Evolutionary conservation across 2,329 filamentous ascomycete genomes (phyloP).

Genomic region (Hortaea sp.): DNA sequence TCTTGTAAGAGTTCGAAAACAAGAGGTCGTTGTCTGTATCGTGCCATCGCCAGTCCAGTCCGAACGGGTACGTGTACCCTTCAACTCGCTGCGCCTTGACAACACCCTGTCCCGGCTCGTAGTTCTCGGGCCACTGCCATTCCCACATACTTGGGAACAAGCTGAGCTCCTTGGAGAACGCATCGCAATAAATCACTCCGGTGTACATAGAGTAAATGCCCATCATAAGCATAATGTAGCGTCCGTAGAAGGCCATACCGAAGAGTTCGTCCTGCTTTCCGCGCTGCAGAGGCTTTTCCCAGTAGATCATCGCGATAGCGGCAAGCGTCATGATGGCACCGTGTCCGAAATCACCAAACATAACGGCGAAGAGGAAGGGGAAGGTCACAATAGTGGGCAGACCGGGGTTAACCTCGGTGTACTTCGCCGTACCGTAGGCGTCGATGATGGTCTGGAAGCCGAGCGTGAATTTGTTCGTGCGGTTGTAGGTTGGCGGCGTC

Average conservation of each 20-base stretch:
- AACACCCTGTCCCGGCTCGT: slow-evolving; percentile 27
- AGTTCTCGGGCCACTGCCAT: slow-evolving; percentile 59
- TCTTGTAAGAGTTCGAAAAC: slow-evolving; percentile 98
- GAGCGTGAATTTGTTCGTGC: slow-evolving; percentile 97
- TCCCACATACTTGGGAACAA: slow-evolving; percentile 86
- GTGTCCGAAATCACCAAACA: slow-evolving; percentile 98
- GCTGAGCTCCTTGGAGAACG: slow-evolving; percentile 87
- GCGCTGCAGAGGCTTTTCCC: slow-evolving; percentile 68
- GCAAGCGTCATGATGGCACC: slow-evolving; percentile 79
- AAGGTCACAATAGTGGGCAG: slow-evolving; percentile 94
- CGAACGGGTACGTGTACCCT: slow-evolving; percentile 85
- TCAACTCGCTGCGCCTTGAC: slow-evolving; percentile 56
- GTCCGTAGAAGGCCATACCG: slow-evolving; percentile 96
- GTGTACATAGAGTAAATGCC: slow-evolving; percentile 94
- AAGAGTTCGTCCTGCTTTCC: slow-evolving; percentile 97
- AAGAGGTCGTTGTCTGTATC: slow-evolving; percentile 88
- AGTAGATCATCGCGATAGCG: slow-evolving; percentile 89
- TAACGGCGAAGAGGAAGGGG: slow-evolving; percentile 98
- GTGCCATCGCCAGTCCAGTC: slow-evolving; percentile 94
- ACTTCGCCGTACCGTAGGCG: slow-evolving; percentile 94
- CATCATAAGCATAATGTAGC: slow-evolving; percentile 98
- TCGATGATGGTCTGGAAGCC: slow-evolving; percentile 99
- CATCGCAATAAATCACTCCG: slow-evolving; percentile 93
- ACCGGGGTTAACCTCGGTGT: slow-evolving; percentile 93
- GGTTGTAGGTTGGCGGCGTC: slow-evolving; percentile 92